phyloP scores from a whole-genome alignment of 2,329 filamentous ascomycete species.

The Penicillium sp. region DNA sequence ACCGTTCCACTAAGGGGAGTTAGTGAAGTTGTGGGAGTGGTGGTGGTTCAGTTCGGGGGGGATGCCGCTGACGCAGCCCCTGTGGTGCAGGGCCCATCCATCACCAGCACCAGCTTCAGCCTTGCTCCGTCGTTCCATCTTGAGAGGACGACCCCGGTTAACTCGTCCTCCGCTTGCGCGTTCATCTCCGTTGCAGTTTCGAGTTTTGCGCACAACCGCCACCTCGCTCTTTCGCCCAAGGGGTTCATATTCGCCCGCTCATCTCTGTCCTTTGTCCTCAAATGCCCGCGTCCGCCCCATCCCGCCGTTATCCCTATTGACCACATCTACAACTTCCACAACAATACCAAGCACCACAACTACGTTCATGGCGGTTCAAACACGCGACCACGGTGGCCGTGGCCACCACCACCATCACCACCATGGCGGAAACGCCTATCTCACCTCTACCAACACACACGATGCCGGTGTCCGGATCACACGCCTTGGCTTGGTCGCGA shows the following conservation, averaged over 20 bases:
- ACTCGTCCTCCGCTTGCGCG: conserved; percentile 22
- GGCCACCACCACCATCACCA: conserved; percentile 69
- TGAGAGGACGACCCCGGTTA: conserved; percentile 20
- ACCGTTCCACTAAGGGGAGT: neutral
- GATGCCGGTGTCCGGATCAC: conserved; percentile 96
- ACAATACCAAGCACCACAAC: conserved; percentile 33
- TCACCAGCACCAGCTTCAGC: conserved; percentile 64
- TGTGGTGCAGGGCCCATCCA: conserved; percentile 44
- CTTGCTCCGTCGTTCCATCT: conserved; percentile 25
- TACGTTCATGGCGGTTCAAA: conserved; percentile 49
- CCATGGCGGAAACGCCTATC: conserved; percentile 83
- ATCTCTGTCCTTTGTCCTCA: conserved; percentile 13
- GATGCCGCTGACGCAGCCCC: conserved; percentile 42
- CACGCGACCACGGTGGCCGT: conserved; percentile 51
- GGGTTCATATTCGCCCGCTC: conserved; percentile 16
- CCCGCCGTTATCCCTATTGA: conserved; percentile 24
- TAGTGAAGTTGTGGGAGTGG: conserved; percentile 6
- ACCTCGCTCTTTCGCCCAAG: conserved; percentile 20
- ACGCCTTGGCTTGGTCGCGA: conserved; percentile 83
- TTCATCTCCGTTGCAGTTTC: conserved; percentile 25
- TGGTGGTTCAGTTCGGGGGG: conserved; percentile 5
- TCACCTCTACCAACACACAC: conserved; percentile 80
- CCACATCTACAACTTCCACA: conserved; percentile 25
- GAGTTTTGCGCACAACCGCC: conserved; percentile 30
- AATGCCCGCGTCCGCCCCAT: conserved; percentile 21